Percentiles rank a stretch among this genome's conserved stretches.
phyloP scores from a whole-genome alignment of 345 rosid genomes.

The Linum usitatissimum region DNA sequence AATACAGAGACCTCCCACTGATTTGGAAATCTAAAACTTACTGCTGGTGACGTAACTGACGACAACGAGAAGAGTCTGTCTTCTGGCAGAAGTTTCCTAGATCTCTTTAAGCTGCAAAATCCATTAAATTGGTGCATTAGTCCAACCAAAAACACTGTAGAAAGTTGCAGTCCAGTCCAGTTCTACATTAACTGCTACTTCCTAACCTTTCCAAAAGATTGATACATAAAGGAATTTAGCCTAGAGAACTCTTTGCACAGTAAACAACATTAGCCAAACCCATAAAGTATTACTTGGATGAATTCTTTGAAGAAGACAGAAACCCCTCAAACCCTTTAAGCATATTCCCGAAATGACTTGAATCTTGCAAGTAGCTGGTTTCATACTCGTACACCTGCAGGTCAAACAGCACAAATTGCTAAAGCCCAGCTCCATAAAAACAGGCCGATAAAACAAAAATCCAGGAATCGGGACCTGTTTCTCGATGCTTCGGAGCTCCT shows the following conservation, averaged over 20 bases:
- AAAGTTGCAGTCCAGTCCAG: background rate
- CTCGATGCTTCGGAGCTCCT: constrained; percentile 20
- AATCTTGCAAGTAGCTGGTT: constrained; percentile 36
- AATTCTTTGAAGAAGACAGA: constrained; percentile 35
- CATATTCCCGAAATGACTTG: constrained; percentile 27
- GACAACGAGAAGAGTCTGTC: constrained; percentile 24
- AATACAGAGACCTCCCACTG: background rate
- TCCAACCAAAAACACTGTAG: constrained; percentile 1
- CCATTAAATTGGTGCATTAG: constrained; percentile 9
- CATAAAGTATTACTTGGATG: constrained; percentile 25
- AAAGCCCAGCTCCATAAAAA: background rate
- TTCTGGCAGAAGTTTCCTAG: constrained; percentile 20
- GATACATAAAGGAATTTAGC: background rate
- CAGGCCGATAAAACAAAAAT: background rate
- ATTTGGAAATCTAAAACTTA: constrained; percentile 12
- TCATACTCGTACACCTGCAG: constrained; percentile 34
- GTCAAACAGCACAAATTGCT: background rate
- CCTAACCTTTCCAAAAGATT: background rate
- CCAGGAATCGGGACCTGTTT: constrained; percentile 12
- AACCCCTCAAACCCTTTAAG: constrained; percentile 44
- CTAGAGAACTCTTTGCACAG: too few species aligned
- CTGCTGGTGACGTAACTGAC: constrained; percentile 19
- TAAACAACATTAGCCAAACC: background rate
- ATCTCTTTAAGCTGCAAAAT: constrained; percentile 21
- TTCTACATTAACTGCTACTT: background rate